phyloP scores from a whole-genome alignment of 306 rosid species.

The Acacia crassicarpa region DNA sequence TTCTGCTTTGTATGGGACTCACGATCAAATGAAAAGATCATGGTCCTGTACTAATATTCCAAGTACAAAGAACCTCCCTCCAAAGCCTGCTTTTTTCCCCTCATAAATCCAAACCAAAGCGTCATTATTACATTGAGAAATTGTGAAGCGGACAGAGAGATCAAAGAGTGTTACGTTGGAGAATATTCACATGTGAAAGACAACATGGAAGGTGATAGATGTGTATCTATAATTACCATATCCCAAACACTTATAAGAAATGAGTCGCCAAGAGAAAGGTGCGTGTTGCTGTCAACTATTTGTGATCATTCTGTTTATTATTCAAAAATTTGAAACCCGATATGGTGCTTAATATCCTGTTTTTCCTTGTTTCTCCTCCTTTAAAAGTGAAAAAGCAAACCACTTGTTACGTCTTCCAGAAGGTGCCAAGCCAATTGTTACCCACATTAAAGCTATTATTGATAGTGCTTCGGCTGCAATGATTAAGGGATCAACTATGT shows the following conservation, averaged over 20 bases:
- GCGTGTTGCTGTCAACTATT: conserved; percentile 25
- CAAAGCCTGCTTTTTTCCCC: conserved; percentile 16
- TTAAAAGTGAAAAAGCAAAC: neutral
- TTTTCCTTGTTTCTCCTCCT: neutral
- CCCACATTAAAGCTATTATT: neutral
- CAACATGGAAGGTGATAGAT: conserved; percentile 5
- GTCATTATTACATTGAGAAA: conserved; percentile 18
- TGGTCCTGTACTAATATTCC: conserved; percentile 21
- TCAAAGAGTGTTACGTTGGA: neutral
- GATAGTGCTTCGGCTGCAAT: neutral
- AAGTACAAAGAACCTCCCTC: neutral
- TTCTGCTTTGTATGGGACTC: conserved; percentile 16
- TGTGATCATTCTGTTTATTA: neutral
- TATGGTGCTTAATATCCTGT: neutral
- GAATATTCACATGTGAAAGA: conserved; percentile 27
- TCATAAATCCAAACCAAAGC: conserved; percentile 22
- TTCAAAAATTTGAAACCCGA: neutral
- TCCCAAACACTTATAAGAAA: neutral
- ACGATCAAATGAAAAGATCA: conserved; percentile 27
- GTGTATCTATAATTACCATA: neutral
- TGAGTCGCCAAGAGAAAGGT: conserved; percentile 16
- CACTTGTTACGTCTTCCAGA: neutral
- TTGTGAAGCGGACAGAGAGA: neutral
- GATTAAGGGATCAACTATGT: neutral
- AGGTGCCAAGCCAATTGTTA: neutral